Evolutionary conservation across 2,329 filamentous ascomycete species (phyloP).

Genomic region (Chaetothyriales sp.): DNA sequence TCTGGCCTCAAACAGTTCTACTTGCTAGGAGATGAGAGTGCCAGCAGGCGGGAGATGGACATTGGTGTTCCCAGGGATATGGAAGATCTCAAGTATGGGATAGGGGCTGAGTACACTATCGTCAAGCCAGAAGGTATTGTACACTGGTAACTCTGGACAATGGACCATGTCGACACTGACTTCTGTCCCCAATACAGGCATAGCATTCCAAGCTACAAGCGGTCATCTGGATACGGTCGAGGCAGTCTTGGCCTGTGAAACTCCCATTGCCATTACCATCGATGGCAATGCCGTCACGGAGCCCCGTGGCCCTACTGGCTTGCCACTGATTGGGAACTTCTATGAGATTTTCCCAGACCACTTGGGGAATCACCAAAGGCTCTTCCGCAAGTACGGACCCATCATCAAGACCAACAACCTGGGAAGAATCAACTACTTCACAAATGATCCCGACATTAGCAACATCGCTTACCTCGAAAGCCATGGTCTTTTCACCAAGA

Average conservation of each 20-base stretch:
- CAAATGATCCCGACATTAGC: constrained; percentile 35
- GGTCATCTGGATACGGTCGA: background rate
- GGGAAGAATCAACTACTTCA: constrained; percentile 37
- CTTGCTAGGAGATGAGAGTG: constrained; percentile 12
- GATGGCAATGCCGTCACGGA: constrained; percentile 22
- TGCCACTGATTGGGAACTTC: constrained; percentile 38
- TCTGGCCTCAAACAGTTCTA: constrained; percentile 11
- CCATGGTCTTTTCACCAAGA: constrained; percentile 41
- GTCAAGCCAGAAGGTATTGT: constrained; percentile 20
- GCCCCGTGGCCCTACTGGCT: constrained; percentile 13
- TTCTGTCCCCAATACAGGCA: background rate
- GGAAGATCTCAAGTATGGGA: constrained; percentile 15
- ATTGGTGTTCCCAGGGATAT: constrained; percentile 15
- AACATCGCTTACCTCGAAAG: constrained; percentile 23
- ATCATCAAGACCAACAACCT: constrained; percentile 41
- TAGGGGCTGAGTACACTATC: constrained; percentile 22
- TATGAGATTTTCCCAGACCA: constrained; percentile 45
- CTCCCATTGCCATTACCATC: constrained; percentile 18
- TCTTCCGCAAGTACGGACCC: constrained; percentile 41
- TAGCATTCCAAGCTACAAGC: background rate
- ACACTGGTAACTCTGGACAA: background rate
- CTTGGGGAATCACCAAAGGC: constrained; percentile 42
- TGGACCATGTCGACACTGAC: background rate
- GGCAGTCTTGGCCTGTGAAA: background rate
- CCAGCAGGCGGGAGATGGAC: constrained; percentile 1